Evolutionary conservation across 306 rosid genomes (phyloP).

Genomic region (Datisca glomerata): DNA sequence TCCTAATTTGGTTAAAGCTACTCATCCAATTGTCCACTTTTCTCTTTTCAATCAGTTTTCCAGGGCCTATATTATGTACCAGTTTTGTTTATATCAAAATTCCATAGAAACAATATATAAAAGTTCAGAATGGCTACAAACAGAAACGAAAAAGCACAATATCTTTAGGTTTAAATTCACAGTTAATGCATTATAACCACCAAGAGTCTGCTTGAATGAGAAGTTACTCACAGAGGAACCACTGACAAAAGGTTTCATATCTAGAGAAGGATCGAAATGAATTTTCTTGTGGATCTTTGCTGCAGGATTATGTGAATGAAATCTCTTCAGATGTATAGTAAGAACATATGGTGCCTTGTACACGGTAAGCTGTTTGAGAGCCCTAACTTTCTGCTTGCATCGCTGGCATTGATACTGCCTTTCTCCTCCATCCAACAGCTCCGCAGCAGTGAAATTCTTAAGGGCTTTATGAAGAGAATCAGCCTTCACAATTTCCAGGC

Average conservation of each 20-base stretch:
- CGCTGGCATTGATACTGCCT: slow-evolving; percentile 75
- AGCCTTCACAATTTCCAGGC: slow-evolving; percentile 85
- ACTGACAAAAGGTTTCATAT: slow-evolving; percentile 79
- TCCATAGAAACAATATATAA: too few relatives aligned
- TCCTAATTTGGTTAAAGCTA: too few relatives aligned
- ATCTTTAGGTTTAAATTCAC: too few relatives aligned
- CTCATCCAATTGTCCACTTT: too few relatives aligned
- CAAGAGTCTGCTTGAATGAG: slow-evolving; percentile 8
- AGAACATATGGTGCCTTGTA: slow-evolving; percentile 91
- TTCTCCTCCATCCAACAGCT: slow-evolving; percentile 91
- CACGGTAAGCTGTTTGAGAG: slow-evolving; percentile 77
- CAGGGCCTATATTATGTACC: too few relatives aligned
- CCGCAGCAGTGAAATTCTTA: slow-evolving; percentile 64
- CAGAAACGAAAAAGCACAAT: too few relatives aligned
- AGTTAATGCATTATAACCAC: too few relatives aligned
- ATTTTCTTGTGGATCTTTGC: slow-evolving; percentile 78
- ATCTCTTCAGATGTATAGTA: slow-evolving; percentile 77
- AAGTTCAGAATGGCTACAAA: too few relatives aligned
- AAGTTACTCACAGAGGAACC: slow-evolving; percentile 50
- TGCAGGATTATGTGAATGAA: slow-evolving; percentile 60
- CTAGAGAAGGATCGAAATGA: slow-evolving; percentile 52
- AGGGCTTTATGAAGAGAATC: slow-evolving; percentile 81
- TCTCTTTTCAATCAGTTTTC: too few relatives aligned
- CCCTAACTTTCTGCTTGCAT: slow-evolving; percentile 93
- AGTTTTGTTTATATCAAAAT: too few relatives aligned